Evolutionary conservation across 2,329 filamentous ascomycete genomes (phyloP).

Genomic region (Calonectria naviculata): DNA sequence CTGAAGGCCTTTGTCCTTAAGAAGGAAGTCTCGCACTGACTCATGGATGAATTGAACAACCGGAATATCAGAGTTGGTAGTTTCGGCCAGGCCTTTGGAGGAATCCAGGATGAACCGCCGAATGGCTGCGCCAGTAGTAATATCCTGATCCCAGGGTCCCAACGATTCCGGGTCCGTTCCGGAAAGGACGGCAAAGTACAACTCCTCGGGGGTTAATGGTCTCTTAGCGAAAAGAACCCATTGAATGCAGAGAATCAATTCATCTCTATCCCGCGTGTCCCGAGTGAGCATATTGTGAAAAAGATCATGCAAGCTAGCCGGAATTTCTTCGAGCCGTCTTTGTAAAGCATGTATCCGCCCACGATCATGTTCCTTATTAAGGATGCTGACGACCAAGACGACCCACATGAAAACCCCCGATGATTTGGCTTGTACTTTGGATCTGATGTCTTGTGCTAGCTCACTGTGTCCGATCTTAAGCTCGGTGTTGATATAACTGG

Average conservation of each 20-base stretch:
- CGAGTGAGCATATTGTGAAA: conserved; percentile 63
- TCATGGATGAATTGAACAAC: conserved; percentile 66
- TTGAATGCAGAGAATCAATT: conserved; percentile 57
- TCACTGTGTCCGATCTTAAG: conserved; percentile 12
- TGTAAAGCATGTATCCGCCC: conserved; percentile 39
- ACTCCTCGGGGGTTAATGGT: conserved; percentile 55
- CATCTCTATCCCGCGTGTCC: conserved; percentile 54
- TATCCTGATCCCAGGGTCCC: conserved; percentile 33
- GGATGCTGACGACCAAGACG: conserved; percentile 50
- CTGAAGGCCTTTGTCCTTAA: conserved; percentile 46
- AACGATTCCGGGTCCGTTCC: rapidly evolving
- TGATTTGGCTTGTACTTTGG: conserved; percentile 48
- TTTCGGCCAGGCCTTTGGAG: conserved; percentile 63
- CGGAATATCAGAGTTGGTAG: conserved; percentile 42
- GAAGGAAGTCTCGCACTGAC: conserved; percentile 59
- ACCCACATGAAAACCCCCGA: conserved; percentile 58
- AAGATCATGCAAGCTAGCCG: conserved; percentile 53
- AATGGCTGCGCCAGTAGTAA: not conserved
- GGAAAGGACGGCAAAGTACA: conserved; percentile 49
- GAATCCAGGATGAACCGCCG: conserved; percentile 49
- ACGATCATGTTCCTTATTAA: conserved; percentile 47
- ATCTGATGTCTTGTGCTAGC: not conserved
- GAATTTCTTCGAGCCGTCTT: conserved; percentile 47
- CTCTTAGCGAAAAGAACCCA: conserved; percentile 63
- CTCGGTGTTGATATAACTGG: conserved; percentile 26